Conservation (phyloP, 768 basidiomycete genomes). For the Podaxis sp. region DNA sequence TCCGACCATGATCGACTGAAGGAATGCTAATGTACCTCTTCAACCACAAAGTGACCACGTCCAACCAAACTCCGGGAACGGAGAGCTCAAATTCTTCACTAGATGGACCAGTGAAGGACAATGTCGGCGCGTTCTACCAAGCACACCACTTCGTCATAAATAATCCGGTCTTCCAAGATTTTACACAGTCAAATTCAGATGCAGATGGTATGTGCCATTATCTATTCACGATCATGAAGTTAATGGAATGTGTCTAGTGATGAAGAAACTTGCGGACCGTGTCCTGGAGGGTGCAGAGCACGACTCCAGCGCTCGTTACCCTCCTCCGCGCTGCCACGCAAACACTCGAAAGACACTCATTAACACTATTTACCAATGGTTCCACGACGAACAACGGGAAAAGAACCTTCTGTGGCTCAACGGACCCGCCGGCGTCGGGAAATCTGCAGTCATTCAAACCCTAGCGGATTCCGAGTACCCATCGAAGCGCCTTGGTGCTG, state of each 20-base stretch:
- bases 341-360: background rate
- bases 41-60: too few relatives aligned
- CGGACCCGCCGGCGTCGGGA: background rate
- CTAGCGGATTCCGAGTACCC: background rate
- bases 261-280: background rate
- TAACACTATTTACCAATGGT: background rate
- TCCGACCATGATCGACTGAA: too few relatives aligned
- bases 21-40: too few relatives aligned
- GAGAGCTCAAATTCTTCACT: too few relatives aligned
- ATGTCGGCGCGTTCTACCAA: background rate
- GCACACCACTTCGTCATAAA: background rate
- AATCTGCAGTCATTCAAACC: background rate
- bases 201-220: background rate
- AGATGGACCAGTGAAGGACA: too few relatives aligned
- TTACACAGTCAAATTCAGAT: too few relatives aligned
- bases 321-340: background rate
- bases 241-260: background rate
- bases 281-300: background rate
- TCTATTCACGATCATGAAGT: background rate
- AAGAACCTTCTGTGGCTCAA: background rate
- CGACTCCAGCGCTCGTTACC: background rate
- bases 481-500: background rate
- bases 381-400: background rate
- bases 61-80: too few relatives aligned
- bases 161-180: background rate